phyloP scores from a whole-genome alignment of 2,329 filamentous ascomycete genomes.

The Botrytis sinoallii region DNA sequence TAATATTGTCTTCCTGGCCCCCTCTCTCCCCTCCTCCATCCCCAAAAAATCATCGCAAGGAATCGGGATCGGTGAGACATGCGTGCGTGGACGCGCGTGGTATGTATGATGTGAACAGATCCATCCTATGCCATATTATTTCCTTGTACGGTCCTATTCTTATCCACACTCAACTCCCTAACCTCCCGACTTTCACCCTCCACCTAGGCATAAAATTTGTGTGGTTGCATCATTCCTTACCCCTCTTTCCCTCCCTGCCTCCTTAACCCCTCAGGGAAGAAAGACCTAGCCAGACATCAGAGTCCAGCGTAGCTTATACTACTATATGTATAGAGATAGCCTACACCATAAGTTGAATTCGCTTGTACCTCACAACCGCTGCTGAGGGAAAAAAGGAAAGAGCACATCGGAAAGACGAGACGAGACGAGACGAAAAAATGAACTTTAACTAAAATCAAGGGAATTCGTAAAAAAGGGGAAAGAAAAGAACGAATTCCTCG shows the following conservation, averaged over 20 bases:
- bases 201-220: not conserved
- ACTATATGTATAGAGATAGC: not conserved
- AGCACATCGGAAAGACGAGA: not conserved
- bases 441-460: not conserved
- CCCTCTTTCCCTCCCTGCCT: not conserved
- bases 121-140: not conserved
- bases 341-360: not conserved
- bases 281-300: not conserved
- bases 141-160: not conserved
- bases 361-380: not conserved
- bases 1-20: not conserved
- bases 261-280: no score
- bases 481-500: conserved; percentile 24
- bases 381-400: not conserved
- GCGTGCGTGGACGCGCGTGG: not conserved
- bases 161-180: not conserved
- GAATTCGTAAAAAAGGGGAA: not conserved
- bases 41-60: not conserved
- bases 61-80: not conserved
- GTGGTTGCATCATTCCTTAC: not conserved
- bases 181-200: not conserved
- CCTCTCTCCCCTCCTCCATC: not conserved
- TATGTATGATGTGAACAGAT: not conserved
- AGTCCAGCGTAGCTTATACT: not conserved
- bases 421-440: not conserved